Evolutionary conservation across 2,329 filamentous ascomycete genomes (phyloP).

Genomic region (Diaporthe velutina): DNA sequence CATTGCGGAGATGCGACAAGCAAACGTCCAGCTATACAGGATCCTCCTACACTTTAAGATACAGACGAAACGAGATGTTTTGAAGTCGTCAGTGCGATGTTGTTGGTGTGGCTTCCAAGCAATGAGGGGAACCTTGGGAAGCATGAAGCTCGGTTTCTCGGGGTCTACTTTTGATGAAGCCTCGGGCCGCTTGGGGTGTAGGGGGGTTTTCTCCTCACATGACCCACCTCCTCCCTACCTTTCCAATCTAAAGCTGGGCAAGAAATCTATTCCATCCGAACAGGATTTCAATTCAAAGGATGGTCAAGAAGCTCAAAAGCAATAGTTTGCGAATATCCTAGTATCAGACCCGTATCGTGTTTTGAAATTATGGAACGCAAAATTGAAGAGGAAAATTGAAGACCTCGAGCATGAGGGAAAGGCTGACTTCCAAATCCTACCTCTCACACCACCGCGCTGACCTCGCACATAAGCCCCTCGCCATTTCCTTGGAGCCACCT

Average conservation of each 20-base stretch:
- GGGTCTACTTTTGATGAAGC: conserved; percentile 27
- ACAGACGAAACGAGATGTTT: not conserved
- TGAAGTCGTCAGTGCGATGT: not conserved
- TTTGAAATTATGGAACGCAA: too few relatives aligned
- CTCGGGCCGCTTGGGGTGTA: conserved; percentile 4
- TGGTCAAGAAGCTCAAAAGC: too few relatives aligned
- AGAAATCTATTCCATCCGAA: not conserved
- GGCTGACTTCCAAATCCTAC: not conserved
- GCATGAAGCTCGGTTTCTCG: conserved; percentile 25
- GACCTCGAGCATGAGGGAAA: not conserved
- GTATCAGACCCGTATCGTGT: too few relatives aligned
- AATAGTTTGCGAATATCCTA: too few relatives aligned
- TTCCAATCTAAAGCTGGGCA: not conserved
- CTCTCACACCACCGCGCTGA: not conserved
- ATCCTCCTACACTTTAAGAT: not conserved
- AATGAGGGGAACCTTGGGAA: conserved; percentile 1
- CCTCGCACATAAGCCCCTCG: not conserved
- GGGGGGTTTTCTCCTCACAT: conserved; percentile 22
- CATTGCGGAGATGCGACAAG: conserved; percentile 39
- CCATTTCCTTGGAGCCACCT: not conserved
- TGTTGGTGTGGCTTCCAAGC: not conserved
- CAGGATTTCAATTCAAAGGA: not conserved
- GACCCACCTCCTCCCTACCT: not conserved
- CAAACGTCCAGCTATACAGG: not conserved
- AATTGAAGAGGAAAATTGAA: too few relatives aligned